phyloP scores from a whole-genome alignment of 208 protist species.

The Trypanosoma boissoni region DNA sequence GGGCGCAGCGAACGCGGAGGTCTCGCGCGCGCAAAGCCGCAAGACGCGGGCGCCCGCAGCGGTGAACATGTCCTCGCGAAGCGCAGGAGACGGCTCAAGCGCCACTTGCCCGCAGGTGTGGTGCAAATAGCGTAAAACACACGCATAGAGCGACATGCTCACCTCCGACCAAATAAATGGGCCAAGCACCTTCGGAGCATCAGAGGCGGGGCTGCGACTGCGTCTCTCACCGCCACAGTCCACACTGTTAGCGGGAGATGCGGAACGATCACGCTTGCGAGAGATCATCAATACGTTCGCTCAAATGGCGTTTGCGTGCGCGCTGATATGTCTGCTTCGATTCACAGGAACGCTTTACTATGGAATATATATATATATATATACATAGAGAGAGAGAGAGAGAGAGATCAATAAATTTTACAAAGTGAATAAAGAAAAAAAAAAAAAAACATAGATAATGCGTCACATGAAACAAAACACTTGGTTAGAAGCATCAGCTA shows the following conservation, averaged over 20 bases:
- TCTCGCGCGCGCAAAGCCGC: conserved; percentile 12
- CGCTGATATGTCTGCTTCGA: background rate
- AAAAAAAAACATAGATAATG: no score
- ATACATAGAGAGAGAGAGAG: no score
- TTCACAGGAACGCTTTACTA: no score
- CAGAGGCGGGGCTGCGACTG: no score
- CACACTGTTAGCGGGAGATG: background rate
- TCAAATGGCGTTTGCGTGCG: no score
- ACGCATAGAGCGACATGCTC: conserved; percentile 43
- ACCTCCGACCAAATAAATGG: conserved; percentile 71
- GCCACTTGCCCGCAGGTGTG: conserved; percentile 23
- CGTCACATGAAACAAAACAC: no score
- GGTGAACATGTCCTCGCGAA: no score
- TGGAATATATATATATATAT: no score
- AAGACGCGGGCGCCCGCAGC: no score
- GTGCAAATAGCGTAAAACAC: conserved; percentile 20
- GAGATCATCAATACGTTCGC: background rate
- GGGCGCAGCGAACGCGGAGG: conserved; percentile 4
- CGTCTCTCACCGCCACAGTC: conserved; percentile 4
- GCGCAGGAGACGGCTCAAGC: conserved; percentile 19
- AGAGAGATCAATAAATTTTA: no score
- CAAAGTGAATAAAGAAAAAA: no score
- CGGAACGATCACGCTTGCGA: background rate
- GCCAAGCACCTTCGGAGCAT: conserved; percentile 33
- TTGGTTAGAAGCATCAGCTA: no score